phyloP scores from a whole-genome alignment of 176 grass and related monocot species.

The Oryza longistaminata region DNA sequence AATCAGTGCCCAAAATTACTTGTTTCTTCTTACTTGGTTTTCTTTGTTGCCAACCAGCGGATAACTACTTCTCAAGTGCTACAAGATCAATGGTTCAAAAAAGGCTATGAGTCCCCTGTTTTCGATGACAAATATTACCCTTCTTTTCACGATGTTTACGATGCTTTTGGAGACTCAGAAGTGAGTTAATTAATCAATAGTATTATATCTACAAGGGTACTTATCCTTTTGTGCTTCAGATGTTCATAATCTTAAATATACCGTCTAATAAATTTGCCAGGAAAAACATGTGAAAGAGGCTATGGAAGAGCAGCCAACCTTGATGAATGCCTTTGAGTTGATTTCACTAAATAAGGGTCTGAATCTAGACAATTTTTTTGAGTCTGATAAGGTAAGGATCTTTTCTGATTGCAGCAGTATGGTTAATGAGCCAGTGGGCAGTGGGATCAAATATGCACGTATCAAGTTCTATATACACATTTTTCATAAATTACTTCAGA shows the following conservation, averaged over 20 bases:
- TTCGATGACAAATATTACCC: conserved; percentile 74
- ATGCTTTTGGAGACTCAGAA: conserved; percentile 94
- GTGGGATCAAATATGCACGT: background rate
- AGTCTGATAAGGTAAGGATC: conserved; percentile 63
- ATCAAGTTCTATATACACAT: background rate
- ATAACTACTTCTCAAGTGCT: conserved; percentile 84
- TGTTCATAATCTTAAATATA: conserved; percentile 6
- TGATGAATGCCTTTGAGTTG: conserved; percentile 97
- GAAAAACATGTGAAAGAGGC: conserved; percentile 85
- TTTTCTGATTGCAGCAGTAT: background rate
- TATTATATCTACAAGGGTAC: conserved; percentile 20
- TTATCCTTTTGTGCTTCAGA: background rate
- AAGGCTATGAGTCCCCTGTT: conserved; percentile 77
- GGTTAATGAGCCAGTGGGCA: background rate
- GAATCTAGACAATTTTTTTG: conserved; percentile 92
- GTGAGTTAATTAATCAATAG: conserved; percentile 53
- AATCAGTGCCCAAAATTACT: background rate
- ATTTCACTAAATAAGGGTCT: conserved; percentile 92
- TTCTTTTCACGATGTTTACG: conserved; percentile 80
- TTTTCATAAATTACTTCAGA: background rate
- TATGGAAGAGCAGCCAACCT: conserved; percentile 81
- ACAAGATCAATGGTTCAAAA: conserved; percentile 96
- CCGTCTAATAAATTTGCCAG: conserved; percentile 40
- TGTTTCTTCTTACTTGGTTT: conserved; percentile 20
- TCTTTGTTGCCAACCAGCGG: conserved; percentile 50